A percentile compares a stretch with the other conserved stretches of the same genome.
Evolutionary conservation across 768 basidiomycete species (phyloP).

Genomic region (Suillus ampliporus): DNA sequence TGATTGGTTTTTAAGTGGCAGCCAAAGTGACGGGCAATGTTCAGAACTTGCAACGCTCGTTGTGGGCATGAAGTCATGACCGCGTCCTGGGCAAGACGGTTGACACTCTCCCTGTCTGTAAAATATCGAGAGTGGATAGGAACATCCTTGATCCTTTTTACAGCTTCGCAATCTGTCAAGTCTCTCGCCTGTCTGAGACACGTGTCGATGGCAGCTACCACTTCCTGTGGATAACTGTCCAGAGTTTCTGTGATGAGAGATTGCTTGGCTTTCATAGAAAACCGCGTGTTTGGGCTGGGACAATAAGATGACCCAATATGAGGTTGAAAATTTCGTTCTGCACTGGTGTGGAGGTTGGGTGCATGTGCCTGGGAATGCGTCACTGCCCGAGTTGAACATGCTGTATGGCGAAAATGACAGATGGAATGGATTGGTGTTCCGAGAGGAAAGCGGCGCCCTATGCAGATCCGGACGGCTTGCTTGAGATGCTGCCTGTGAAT

Average conservation of each 20-base stretch:
- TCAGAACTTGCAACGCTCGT: constrained; percentile 51
- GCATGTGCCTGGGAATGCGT: constrained; percentile 25
- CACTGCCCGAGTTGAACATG: constrained; percentile 28
- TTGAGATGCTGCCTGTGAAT: constrained; percentile 59
- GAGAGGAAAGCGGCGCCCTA: constrained; percentile 23
- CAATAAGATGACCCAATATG: constrained; percentile 8
- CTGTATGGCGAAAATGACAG: constrained; percentile 21
- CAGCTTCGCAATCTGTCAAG: constrained; percentile 12
- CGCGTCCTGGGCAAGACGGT: constrained; percentile 40
- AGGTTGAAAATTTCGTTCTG: constrained; percentile 14
- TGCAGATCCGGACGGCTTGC: constrained; percentile 37
- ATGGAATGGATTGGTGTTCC: constrained; percentile 13
- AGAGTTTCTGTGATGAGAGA: background rate
- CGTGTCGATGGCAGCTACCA: constrained; percentile 32
- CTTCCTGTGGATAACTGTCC: constrained; percentile 28
- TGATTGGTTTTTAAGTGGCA: constrained; percentile 54
- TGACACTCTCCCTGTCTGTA: constrained; percentile 38
- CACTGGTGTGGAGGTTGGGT: constrained; percentile 13
- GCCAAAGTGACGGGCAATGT: constrained; percentile 55
- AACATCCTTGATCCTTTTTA: constrained; percentile 25
- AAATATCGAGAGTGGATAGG: constrained; percentile 33
- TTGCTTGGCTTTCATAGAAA: background rate
- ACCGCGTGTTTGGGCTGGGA: constrained; percentile 1
- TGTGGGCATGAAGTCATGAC: constrained; percentile 42
- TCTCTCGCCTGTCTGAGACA: constrained; percentile 25